Base-by-base conservation (phyloP, 129 eudicot genomes). In the Lonicera japonica region DNA sequence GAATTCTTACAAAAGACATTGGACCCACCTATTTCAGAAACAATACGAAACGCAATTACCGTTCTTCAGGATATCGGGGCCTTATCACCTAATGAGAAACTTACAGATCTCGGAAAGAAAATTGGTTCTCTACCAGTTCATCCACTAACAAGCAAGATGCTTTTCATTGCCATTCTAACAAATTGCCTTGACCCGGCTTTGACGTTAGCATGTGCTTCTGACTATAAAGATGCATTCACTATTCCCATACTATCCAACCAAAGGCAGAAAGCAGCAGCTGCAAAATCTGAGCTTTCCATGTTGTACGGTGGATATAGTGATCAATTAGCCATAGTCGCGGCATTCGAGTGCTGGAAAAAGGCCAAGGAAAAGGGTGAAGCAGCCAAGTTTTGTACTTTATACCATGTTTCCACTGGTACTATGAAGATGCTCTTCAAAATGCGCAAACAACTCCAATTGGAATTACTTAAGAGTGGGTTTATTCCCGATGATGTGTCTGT, bases 71-170 rank as follows among this genome's bases (percentile, higher is more conserved):
- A 88, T 45, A 83, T 94, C 25, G 99, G 99, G 47, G 99, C 99
- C 1, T 65, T 94, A 43, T 66, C 99, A 25, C 56, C 59, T 21
- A 79, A 81, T 29, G 99, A 88, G 77, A 77, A 72, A 73, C 91
- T 94, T 43, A 94, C 99, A 0, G 96, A 83, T 34, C 88, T 94
- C 0, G 99, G 99, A 54, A 74, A 75, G 64, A 88, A 73, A 72
- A 82, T 94, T 8, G 99, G 96, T 61, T 76, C 83, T 18, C 76
- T 94, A 6, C 99, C 99, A 0, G 96, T 88, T 66, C 99, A 94
- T 78, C 99, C 99, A 5, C 63, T 85, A 36, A 94, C 87, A 16
- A 81, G 99, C 99, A 94, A 85, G 82, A 94, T 94, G 99, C 90
- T 94, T 39, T 80, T 94, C 46, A 58, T 94, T 58, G 83, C 89